Conservation (phyloP, 2,329 filamentous ascomycete species). For the Parastagonospora avenae region DNA sequence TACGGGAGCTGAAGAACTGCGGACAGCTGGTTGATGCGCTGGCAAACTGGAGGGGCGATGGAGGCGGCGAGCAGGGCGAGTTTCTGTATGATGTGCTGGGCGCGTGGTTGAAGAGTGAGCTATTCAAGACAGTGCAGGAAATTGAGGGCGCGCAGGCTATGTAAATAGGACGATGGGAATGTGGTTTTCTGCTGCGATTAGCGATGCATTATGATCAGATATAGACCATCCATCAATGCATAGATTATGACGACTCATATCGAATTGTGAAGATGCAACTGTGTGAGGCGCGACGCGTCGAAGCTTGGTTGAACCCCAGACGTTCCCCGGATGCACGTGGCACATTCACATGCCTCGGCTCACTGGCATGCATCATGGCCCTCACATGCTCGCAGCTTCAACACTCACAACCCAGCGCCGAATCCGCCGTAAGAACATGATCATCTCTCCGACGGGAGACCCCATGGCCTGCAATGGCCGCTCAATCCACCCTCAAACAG, state of each 20-base stretch:
- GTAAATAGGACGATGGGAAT: neutral
- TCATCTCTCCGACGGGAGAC: constrained; percentile 19
- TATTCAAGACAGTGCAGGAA: constrained; percentile 34
- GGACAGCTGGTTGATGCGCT: constrained; percentile 35
- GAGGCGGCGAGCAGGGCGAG: constrained; percentile 29
- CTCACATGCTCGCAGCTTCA: no score
- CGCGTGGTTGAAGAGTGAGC: constrained; percentile 39
- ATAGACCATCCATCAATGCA: neutral
- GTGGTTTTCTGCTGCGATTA: constrained; percentile 3
- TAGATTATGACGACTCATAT: no score
- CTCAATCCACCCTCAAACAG: constrained; percentile 76
- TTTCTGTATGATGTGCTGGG: constrained; percentile 39
- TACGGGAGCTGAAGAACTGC: constrained; percentile 36
- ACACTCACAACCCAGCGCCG: constrained; percentile 1
- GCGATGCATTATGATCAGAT: constrained; percentile 4
- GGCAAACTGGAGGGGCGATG: constrained; percentile 30
- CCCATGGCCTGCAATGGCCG: constrained; percentile 68
- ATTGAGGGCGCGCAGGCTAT: constrained; percentile 19
- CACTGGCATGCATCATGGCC: constrained; percentile 2
- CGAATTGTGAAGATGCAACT: neutral
- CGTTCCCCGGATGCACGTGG: constrained; percentile 21
- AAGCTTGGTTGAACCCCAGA: constrained; percentile 5
- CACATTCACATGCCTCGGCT: constrained; percentile 35
- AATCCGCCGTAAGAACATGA: constrained; percentile 31
- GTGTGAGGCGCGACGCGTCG: neutral